Conservation (phyloP, 2,329 filamentous ascomycete genomes). For the Fusarium austroafricanum region DNA sequence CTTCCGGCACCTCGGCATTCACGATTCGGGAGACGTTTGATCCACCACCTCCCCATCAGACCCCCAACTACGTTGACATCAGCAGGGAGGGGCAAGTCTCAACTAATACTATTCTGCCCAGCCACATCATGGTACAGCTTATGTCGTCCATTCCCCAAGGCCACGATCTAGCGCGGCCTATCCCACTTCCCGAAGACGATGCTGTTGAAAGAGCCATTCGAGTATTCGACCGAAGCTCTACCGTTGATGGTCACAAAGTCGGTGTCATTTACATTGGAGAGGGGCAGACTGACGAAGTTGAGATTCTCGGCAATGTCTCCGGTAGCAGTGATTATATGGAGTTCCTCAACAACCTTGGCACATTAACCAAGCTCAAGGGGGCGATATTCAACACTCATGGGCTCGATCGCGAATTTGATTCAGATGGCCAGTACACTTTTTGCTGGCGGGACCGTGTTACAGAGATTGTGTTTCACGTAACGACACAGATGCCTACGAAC, state of each 20-base stretch:
- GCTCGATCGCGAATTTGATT: constrained; percentile 79
- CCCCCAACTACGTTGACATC: constrained; percentile 59
- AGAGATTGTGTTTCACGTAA: constrained; percentile 95
- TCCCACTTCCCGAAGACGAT: constrained; percentile 79
- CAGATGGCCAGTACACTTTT: constrained; percentile 88
- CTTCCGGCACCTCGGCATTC: constrained; percentile 73
- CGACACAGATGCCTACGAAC: constrained; percentile 96
- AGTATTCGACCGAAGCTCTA: constrained; percentile 86
- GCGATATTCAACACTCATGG: constrained; percentile 94
- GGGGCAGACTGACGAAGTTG: constrained; percentile 82
- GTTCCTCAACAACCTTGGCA: constrained; percentile 85
- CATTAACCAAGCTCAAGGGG: constrained; percentile 81
- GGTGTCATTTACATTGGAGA: constrained; percentile 94
- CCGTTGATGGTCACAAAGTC: constrained; percentile 94
- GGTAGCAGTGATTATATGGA: constrained; percentile 90
- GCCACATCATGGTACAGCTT: constrained; percentile 77
- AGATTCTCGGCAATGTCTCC: constrained; percentile 87
- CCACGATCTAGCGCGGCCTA: constrained; percentile 71
- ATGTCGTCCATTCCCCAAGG: constrained; percentile 71
- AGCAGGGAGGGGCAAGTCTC: constrained; percentile 64
- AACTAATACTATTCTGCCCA: constrained; percentile 74
- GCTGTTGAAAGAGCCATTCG: constrained; percentile 78
- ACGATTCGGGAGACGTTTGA: constrained; percentile 70
- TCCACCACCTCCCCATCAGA: constrained; percentile 68
- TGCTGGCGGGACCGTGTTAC: constrained; percentile 96